A percentile compares a stretch with the other conserved stretches of the same genome.
phyloP scores from a whole-genome alignment of 2,329 filamentous ascomycete genomes.

The Paecilomyces sp. region DNA sequence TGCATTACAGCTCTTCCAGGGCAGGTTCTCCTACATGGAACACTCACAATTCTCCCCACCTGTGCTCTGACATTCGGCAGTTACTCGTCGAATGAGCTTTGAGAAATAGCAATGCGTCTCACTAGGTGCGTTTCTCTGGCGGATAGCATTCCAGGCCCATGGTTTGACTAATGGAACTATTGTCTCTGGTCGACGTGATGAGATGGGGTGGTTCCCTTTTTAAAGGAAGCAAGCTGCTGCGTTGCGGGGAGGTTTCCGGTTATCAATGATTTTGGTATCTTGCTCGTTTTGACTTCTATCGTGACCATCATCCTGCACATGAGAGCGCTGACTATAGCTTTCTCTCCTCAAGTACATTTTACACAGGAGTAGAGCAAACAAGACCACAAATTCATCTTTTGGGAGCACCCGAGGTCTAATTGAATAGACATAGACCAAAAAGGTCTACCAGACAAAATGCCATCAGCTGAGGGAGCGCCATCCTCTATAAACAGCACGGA shows the following conservation, averaged over 20 bases:
- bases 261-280: neutral
- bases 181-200: neutral
- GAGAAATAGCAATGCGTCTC: neutral
- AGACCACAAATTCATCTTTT: neutral
- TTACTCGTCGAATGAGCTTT: neutral
- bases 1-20: neutral
- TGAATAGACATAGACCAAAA: neutral
- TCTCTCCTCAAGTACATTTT: neutral
- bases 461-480: neutral
- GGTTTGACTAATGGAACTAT: neutral
- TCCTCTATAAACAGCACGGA: neutral
- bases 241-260: neutral
- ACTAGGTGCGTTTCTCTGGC: neutral
- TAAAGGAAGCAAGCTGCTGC: neutral
- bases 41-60: neutral
- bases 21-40: neutral
- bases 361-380: neutral
- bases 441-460: neutral
- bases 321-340: neutral
- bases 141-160: neutral
- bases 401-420: neutral
- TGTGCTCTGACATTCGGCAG: neutral
- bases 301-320: neutral
- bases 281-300: neutral
- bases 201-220: neutral